Conservation (phyloP, 805 yeast genomes). For the Zygosaccharomyces pseudorouxii region DNA sequence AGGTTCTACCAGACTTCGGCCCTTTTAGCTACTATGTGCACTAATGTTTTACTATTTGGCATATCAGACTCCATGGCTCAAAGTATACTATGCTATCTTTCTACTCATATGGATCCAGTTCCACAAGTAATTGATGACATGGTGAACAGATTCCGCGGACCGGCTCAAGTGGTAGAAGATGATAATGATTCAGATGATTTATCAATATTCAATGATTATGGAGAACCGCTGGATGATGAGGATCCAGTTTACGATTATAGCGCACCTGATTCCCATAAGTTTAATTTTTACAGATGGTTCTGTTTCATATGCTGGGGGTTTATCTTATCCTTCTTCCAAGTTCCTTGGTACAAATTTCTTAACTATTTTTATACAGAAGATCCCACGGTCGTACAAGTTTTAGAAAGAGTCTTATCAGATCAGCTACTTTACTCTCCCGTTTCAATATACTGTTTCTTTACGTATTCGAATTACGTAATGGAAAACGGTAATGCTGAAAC, state of each 20-base stretch:
- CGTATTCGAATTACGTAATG: conserved; percentile 75
- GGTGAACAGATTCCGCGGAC: conserved; percentile 8
- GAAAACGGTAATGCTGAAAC: conserved; percentile 69
- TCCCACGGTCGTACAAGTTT: conserved; percentile 77
- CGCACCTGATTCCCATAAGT: conserved; percentile 29
- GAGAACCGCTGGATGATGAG: conserved; percentile 10
- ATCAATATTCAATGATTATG: conserved; percentile 32
- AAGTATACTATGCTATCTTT: conserved; percentile 43
- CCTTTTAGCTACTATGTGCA: conserved; percentile 69
- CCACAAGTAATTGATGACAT: conserved; percentile 20
- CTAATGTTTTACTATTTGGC: conserved; percentile 78
- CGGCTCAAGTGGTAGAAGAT: conserved; percentile 3
- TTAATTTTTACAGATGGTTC: conserved; percentile 63
- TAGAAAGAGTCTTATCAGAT: conserved; percentile 84
- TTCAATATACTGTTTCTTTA: conserved; percentile 72
- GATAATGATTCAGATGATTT: conserved; percentile 21
- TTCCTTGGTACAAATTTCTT: conserved; percentile 82
- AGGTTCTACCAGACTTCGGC: conserved; percentile 59
- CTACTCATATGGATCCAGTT: conserved; percentile 21
- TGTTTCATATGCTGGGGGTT: conserved; percentile 89
- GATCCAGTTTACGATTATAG: conserved; percentile 8
- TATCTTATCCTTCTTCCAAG: conserved; percentile 73
- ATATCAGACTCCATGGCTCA: conserved; percentile 93
- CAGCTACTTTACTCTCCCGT: conserved; percentile 88
- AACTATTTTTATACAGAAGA: conserved; percentile 74